Evolutionary conservation across 352 stramenopile genomes (phyloP).

Genomic region (Phytophthora agathidicida): DNA sequence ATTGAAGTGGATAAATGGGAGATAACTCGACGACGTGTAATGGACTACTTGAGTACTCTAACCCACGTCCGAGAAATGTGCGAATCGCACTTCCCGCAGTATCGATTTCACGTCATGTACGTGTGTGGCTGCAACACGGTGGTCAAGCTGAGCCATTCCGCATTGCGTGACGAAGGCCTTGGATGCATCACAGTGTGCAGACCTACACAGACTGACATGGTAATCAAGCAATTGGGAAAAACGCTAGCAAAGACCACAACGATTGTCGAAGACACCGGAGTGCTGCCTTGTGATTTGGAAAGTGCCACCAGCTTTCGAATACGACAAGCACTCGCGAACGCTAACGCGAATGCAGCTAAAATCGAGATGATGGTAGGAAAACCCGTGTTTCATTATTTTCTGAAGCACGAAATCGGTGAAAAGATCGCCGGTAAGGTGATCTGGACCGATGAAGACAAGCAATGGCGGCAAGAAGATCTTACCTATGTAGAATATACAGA

Average conservation of each 20-base stretch:
- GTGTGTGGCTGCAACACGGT: conserved; percentile 83
- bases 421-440: conserved; percentile 63
- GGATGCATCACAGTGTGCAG: conserved; percentile 72
- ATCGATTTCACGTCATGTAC: conserved; percentile 79
- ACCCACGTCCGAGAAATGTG: conserved; percentile 80
- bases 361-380: conserved; percentile 81
- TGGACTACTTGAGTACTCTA: conserved; percentile 81
- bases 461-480: conserved; percentile 65
- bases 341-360: conserved; percentile 27
- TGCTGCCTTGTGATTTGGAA: conserved; percentile 71
- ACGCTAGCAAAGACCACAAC: conserved; percentile 61
- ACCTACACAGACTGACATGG: conserved; percentile 71
- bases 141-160: conserved; percentile 78
- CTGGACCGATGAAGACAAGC: conserved; percentile 73
- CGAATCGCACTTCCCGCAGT: conserved; percentile 60
- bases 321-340: conserved; percentile 51
- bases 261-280: conserved; percentile 75
- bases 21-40: conserved; percentile 71
- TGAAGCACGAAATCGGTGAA: conserved; percentile 55
- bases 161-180: conserved; percentile 69
- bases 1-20: conserved; percentile 89
- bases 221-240: conserved; percentile 75
- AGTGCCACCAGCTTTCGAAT: conserved; percentile 70
- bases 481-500: conserved; percentile 80
- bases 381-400: conserved; percentile 64